A percentile compares a stretch with the other conserved stretches of the same genome.
These are phyloP conservation scores for Ulvella scutata DNA, from an alignment of 139 green algal species.

Conservation along the genomic window DNA sequence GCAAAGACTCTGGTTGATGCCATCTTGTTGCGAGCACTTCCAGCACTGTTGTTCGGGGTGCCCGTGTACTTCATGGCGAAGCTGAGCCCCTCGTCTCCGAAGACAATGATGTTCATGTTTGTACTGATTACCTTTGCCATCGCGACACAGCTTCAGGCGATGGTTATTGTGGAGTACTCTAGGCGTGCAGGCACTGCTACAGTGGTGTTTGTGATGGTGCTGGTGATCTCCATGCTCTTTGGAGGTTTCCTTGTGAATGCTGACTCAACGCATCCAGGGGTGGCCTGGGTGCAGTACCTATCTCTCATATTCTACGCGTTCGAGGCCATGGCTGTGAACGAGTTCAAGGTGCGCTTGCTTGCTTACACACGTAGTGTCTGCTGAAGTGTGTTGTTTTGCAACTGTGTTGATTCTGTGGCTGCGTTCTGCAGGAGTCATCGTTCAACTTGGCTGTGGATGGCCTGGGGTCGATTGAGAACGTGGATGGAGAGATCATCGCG, in stretches of 20 bases:
- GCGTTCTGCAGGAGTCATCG: neutral
- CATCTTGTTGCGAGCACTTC: conserved; percentile 52
- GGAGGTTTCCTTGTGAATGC: conserved; percentile 47
- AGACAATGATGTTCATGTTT: conserved; percentile 43
- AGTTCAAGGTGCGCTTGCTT: conserved; percentile 21
- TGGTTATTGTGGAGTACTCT: neutral
- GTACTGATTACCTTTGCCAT: conserved; percentile 25
- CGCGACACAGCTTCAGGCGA: neutral
- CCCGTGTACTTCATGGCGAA: conserved; percentile 61
- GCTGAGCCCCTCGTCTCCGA: conserved; percentile 7
- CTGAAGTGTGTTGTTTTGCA: neutral
- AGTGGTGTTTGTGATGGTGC: conserved; percentile 64
- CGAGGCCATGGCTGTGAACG: conserved; percentile 38
- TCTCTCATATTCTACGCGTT: conserved; percentile 30
- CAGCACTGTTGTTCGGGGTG: conserved; percentile 33
- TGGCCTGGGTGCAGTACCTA: conserved; percentile 45
- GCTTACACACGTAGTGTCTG: neutral
- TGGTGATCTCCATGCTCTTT: conserved; percentile 61
- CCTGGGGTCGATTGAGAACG: conserved; percentile 1
- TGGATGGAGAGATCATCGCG: neutral
- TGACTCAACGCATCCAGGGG: conserved; percentile 21
- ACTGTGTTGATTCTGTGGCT: neutral
- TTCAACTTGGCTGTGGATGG: neutral
- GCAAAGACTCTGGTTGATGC: conserved; percentile 51
- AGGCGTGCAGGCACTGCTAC: conserved; percentile 25